Evolutionary conservation across 305 asterid genomes (phyloP), one percentile per base, ranked within the genome.

Genomic region (Andrographis paniculata): DNA sequence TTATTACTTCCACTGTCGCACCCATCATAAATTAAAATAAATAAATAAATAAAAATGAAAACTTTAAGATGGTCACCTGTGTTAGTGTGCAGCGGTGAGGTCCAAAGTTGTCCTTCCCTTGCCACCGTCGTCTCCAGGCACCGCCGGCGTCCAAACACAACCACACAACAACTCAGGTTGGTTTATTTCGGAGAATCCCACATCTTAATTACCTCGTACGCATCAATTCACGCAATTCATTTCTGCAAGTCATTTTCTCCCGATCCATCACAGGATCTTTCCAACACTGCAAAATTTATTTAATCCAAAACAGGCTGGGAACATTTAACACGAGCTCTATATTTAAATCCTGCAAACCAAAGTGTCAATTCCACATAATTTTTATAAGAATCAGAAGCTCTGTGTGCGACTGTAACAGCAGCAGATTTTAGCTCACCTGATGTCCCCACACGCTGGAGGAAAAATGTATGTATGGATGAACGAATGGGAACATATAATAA

Each of bases 101-200:
- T n/a, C n/a, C n/a, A n/a, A n/a, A n/a, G n/a, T n/a, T n/a, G n/a
- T n/a, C n/a, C n/a, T n/a, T n/a, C n/a, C n/a, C n/a, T n/a, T n/a
- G n/a, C n/a, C n/a, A n/a, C n/a, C n/a, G n/a, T n/a, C n/a, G n/a
- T n/a, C n/a, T n/a, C n/a, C n/a, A n/a, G n/a, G n/a, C n/a, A n/a
- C 39, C n/a, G 14, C 39, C 39, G 39, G 15, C 1, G 39, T 11
- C 14, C 39, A 35, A 11, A 35, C 7, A 35, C 15, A 35, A 11
- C 15, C 4, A 11, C n/a, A 4, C 39, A 35, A 5, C 19, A 38
- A 38, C 14, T 7, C 53, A 40, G 40, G 50, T 28, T 33, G 20
- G 59, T 28, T 50, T n/a, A n/a, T n/a, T 49, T 55, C 54, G 60
- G 68, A 59, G 60, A 9, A 48, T 62, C 58, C 68, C 46, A 66